These are phyloP conservation scores for Clitoria ternatea DNA, from an alignment of 306 rosid species.

Conservation along the genomic window DNA sequence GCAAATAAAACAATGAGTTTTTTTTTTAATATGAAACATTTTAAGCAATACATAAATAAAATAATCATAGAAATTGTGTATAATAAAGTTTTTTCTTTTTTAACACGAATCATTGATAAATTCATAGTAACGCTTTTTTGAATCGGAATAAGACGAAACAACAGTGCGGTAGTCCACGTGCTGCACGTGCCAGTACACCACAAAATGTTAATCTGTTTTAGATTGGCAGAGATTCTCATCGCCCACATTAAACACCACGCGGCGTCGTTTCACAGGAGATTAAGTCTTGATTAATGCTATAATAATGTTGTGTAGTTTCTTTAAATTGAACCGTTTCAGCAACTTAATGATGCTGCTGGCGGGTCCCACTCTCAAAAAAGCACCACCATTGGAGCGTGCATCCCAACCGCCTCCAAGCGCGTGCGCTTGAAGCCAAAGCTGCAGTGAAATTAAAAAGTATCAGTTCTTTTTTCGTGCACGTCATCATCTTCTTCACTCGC, in stretches of 20 bases:
- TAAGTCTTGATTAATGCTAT: not conserved
- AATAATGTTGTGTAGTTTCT: not conserved
- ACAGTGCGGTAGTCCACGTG: not conserved
- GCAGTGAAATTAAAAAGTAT: not conserved
- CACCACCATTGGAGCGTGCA: conserved; percentile 5
- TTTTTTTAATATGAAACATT: too few species aligned
- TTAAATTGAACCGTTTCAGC: not conserved
- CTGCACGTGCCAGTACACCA: conserved; percentile 11
- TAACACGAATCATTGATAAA: too few species aligned
- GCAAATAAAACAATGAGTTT: too few species aligned
- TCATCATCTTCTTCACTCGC: not conserved
- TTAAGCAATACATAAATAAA: too few species aligned
- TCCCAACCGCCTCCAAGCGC: not conserved
- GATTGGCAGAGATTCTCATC: conserved; percentile 25
- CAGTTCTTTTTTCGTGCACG: conserved; percentile 32
- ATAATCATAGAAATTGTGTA: too few species aligned
- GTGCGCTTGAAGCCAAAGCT: not conserved
- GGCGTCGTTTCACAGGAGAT: not conserved
- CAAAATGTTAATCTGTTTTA: not conserved
- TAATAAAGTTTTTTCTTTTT: too few species aligned
- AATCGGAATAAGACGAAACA: too few species aligned
- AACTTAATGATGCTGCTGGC: not conserved
- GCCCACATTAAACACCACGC: not conserved
- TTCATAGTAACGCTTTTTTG: too few species aligned
- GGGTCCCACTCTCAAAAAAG: not conserved